Conservation (phyloP, 805 yeast genomes). For the Candida germanica region DNA sequence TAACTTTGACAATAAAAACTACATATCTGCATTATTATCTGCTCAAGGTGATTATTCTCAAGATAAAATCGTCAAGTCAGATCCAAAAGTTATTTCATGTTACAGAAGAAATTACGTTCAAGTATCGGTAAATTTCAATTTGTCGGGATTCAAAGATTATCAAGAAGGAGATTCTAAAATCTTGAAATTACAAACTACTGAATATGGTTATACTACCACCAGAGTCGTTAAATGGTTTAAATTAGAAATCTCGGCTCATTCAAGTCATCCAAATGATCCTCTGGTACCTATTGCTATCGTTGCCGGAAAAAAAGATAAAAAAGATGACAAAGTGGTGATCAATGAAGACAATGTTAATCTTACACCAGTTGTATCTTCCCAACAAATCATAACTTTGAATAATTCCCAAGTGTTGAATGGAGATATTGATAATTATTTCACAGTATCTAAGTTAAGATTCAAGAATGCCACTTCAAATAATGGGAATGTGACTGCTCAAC, state of each 20-base stretch:
- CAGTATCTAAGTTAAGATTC: slow-evolving; percentile 44
- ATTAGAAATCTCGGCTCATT: slow-evolving; percentile 35
- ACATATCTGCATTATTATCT: slow-evolving; percentile 14
- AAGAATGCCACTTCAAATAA: slow-evolving; percentile 52
- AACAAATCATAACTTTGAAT: slow-evolving; percentile 26
- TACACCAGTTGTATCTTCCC: slow-evolving; percentile 18
- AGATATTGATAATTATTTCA: slow-evolving; percentile 28
- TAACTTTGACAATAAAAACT: slow-evolving; percentile 38
- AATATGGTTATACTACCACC: slow-evolving; percentile 36
- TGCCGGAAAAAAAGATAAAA: slow-evolving; percentile 17
- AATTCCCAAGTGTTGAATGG: slow-evolving; percentile 20
- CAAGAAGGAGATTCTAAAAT: slow-evolving; percentile 20
- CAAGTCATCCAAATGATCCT: slow-evolving; percentile 27
- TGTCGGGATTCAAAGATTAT: slow-evolving; percentile 22
- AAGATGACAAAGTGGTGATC: background rate
- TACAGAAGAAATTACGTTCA: slow-evolving; percentile 44
- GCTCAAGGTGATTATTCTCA: slow-evolving; percentile 5
- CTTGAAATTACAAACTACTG: slow-evolving; percentile 30
- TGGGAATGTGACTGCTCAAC: slow-evolving; percentile 44
- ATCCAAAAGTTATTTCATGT: slow-evolving; percentile 42
- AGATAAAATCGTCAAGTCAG: slow-evolving; percentile 12
- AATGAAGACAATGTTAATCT: slow-evolving; percentile 10
- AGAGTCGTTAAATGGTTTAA: slow-evolving; percentile 36
- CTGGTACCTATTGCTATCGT: slow-evolving; percentile 30
- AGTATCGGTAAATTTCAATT: slow-evolving; percentile 27